Percentiles rank a stretch among this genome's conserved stretches.
phyloP scores from a whole-genome alignment of 2,329 filamentous ascomycete genomes.

The Didymella sp. region DNA sequence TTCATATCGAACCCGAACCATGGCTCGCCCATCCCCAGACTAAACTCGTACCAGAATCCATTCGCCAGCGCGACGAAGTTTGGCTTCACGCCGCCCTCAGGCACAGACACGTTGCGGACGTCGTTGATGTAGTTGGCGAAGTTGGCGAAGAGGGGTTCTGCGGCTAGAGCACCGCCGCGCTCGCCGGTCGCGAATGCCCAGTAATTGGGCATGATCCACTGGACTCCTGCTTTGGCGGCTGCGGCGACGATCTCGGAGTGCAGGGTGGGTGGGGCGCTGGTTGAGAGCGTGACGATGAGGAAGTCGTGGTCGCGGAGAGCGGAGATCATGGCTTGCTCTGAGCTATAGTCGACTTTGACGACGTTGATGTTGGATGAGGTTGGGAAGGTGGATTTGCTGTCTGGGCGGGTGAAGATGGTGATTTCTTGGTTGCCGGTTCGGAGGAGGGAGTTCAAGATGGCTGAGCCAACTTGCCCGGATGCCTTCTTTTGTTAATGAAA shows the following conservation, averaged over 20 bases:
- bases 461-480: conserved; percentile 48
- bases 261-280: conserved; percentile 34
- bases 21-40: conserved; percentile 35
- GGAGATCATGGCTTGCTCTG: conserved; percentile 34
- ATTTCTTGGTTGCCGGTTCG: conserved; percentile 29
- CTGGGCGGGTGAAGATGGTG: conserved; percentile 52
- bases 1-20: conserved; percentile 50
- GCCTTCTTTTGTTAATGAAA: conserved; percentile 28
- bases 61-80: conserved; percentile 24
- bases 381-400: conserved; percentile 52
- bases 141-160: conserved; percentile 7
- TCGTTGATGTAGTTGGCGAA: conserved; percentile 19
- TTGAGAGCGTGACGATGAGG: conserved; percentile 51
- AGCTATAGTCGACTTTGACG: conserved; percentile 45
- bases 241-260: conserved; percentile 44
- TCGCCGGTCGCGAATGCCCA: conserved; percentile 38
- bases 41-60: conserved; percentile 52
- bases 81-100: conserved; percentile 3
- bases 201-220: conserved; percentile 52
- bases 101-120: conserved; percentile 8
- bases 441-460: conserved; percentile 50
- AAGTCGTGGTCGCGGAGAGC: conserved; percentile 49
- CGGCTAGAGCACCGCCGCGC: conserved; percentile 2
- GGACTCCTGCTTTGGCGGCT: conserved; percentile 48
- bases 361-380: conserved; percentile 48